Evolutionary conservation across 345 rosid species (phyloP).

Genomic region (Aegle marmelos): DNA sequence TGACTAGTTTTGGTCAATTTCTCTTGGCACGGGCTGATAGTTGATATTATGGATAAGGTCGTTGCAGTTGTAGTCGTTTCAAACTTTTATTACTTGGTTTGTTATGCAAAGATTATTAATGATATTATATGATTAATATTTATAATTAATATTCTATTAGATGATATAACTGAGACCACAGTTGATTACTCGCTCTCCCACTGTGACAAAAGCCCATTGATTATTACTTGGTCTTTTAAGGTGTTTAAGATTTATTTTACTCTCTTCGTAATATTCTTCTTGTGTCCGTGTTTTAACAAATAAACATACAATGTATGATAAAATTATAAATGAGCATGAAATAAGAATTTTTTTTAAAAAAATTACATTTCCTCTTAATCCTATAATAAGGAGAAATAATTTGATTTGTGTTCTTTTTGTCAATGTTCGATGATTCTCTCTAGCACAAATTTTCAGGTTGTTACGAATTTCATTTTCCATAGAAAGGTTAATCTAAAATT

Average conservation of each 20-base stretch:
- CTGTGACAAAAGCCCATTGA: too few species aligned
- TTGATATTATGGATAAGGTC: neutral
- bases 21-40: neutral
- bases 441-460: neutral
- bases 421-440: neutral
- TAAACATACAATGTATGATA: neutral
- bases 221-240: neutral
- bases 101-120: too few species aligned
- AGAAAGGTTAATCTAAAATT: neutral
- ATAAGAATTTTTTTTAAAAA: neutral
- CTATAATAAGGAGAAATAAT: neutral
- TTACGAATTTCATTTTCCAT: neutral
- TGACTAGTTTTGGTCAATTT: neutral
- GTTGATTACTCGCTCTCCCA: too few species aligned
- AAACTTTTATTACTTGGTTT: neutral
- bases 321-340: neutral
- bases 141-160: too few species aligned
- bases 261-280: too few species aligned
- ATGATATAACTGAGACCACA: too few species aligned
- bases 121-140: too few species aligned
- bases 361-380: too few species aligned
- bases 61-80: neutral
- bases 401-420: neutral
- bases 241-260: neutral
- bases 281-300: neutral